Evolutionary conservation across 208 protist genomes (phyloP).

Genomic region (Crithidia acanthocephali): DNA sequence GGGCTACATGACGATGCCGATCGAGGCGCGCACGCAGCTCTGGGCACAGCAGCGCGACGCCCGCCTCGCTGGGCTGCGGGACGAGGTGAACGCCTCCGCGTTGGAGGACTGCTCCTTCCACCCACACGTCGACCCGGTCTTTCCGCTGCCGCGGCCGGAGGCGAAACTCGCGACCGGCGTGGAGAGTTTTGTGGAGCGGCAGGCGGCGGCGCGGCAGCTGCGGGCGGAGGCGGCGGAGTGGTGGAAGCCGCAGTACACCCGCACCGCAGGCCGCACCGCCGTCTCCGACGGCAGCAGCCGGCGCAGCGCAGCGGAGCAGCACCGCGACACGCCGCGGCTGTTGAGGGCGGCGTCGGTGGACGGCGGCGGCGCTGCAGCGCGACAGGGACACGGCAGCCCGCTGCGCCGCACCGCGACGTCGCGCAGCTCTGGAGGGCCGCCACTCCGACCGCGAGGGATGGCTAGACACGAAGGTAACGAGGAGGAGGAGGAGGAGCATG

Average conservation of each 20-base stretch:
- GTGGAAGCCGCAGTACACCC: conserved; percentile 49
- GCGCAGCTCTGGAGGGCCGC: not conserved
- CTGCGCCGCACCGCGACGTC: not conserved
- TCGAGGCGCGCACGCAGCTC: conserved; percentile 55
- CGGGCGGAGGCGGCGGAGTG: conserved; percentile 57
- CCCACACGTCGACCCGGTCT: conserved; percentile 55
- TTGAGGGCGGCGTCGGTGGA: too few species aligned
- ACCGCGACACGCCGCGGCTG: too few species aligned
- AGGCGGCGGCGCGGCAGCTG: conserved; percentile 57
- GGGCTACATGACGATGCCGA: conserved; percentile 35
- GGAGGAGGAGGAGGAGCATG: conserved; percentile 18
- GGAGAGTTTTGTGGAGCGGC: conserved; percentile 59
- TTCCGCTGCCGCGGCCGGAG: conserved; percentile 43
- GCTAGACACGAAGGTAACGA: too few species aligned
- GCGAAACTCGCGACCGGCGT: conserved; percentile 39
- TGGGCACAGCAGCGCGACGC: conserved; percentile 61
- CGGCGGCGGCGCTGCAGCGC: not conserved
- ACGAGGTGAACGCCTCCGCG: conserved; percentile 41
- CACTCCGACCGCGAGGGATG: not conserved
- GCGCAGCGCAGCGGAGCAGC: too few species aligned
- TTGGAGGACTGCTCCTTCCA: conserved; percentile 68
- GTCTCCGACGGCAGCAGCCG: not conserved
- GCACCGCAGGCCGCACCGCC: not conserved
- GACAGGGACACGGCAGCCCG: not conserved
- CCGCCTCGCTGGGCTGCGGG: conserved; percentile 40